Base-by-base conservation (phyloP, 108 stramenopile species). In the Epithemia pelagica region DNA sequence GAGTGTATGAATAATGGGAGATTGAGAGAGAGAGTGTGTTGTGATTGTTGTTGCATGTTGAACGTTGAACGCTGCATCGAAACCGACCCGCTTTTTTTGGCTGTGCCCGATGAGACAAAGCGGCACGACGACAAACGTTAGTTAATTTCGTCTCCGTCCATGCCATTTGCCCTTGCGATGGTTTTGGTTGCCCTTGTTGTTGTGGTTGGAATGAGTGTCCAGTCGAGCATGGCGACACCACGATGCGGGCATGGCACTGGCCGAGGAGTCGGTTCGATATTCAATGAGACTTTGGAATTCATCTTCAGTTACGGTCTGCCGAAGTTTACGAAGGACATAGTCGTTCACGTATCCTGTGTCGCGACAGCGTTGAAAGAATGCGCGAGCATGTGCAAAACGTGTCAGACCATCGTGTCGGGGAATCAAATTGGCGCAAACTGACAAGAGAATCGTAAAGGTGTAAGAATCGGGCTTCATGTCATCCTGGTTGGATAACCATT, bases 381-480 rank as follows among this genome's bases (percentile, higher is more conserved):
- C 77, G 63, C 75, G 76, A 21, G 91, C 88, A 60, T 86, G 79
- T 15, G 76, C 66, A 70, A 71, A 90, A 26, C 88, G 75, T 22
- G 73, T 58, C 0, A 28, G 32, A 2, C 69, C 30, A 55, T 92
- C 82, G 58, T 93, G 85, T 53, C 81, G 77, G 19, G 87, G 87
- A 66, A 93, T 74, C 31, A 93, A 83, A 60, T 93, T 93, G 55
- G 91, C 72, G 64, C 87, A 88, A 21, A 93, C 91, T 10, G 91
- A 93, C 1, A 93, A 77, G 54, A 93, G 77, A 55, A 93, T 93
- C 10, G 91, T 93, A 75, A 88, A 93, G 1, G 91, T 93, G 68
- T 93, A 93, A 0, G 91, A 85, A 79, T 93, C 91, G 53, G 91
- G 87, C 53, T 79, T 70, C 77, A 93, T 88, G 54, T 88, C 82